Conservation (phyloP, 148 eudicot genomes). For the Chenopodium berlandieri region DNA sequence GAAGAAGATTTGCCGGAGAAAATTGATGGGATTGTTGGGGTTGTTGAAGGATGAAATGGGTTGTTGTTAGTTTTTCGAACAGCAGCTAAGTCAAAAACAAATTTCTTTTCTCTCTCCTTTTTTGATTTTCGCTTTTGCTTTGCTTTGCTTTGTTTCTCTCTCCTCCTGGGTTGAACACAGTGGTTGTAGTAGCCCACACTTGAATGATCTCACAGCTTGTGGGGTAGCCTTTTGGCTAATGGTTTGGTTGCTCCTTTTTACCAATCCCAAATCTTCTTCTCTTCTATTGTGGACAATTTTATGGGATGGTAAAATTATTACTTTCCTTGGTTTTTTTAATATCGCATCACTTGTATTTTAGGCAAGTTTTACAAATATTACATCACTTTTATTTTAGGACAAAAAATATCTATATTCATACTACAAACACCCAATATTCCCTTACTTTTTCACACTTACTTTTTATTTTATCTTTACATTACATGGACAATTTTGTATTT, state of each 20-base stretch:
- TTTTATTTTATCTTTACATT: too few species aligned
- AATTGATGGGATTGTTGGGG: constrained; percentile 13
- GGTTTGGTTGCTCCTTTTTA: constrained; percentile 7
- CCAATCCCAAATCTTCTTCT: not conserved
- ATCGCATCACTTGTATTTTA: too few species aligned
- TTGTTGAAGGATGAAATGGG: not conserved
- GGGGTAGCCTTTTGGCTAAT: not conserved
- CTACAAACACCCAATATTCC: too few species aligned
- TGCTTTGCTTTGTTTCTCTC: not conserved
- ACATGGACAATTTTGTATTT: too few species aligned
- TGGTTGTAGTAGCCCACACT: constrained; percentile 4
- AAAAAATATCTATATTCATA: too few species aligned
- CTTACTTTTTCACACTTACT: too few species aligned
- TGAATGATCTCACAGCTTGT: constrained; percentile 14
- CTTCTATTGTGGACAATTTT: not conserved
- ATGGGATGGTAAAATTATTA: too few species aligned
- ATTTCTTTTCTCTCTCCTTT: not conserved
- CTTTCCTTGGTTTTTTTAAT: too few species aligned
- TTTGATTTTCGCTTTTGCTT: not conserved
- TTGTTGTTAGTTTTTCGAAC: not conserved
- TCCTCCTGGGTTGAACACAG: not conserved
- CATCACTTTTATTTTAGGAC: too few species aligned
- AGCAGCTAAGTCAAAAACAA: constrained; percentile 23
- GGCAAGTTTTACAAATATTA: too few species aligned
- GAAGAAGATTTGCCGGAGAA: too few species aligned